Base-by-base conservation (phyloP, 2,329 filamentous ascomycete genomes). In the Cryphonectria nitschkei region DNA sequence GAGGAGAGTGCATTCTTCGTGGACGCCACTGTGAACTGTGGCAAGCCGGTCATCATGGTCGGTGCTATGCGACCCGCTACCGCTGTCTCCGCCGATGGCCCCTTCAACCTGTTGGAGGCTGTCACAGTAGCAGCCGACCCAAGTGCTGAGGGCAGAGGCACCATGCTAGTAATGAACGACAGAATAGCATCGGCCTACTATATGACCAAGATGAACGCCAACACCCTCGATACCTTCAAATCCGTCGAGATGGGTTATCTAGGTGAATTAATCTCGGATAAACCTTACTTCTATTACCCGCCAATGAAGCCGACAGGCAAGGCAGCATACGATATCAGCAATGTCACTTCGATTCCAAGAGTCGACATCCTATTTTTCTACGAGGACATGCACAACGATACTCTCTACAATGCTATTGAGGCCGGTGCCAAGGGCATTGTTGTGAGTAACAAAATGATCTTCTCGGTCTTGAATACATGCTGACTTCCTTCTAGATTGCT, bases 1-100 rank as follows among this genome's bases (percentile, higher is more conserved):
- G 89, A 90, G 75, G 89, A 91, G 77, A 86, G 86, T 0, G 86
- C 88, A 11, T 90, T 90, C 80, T 90, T 90, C 80, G 80, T 91
- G 11, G 86, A 90, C 73, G 79, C 87, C 3, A 88, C 87, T 0
- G 77, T 90, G 46, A 84, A 84, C 74, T 87, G 84, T 60, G 81
- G 82, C 41, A 90, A 90, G 77, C 88, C 89, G 0, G 82, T 91
- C 6, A 83, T 90, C 4, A 76, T 88, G 34, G 88, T 89, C 1
- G 89, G 88, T 6, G 85, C 89, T 26, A 91, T 91, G 89, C 82
- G 89, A 13, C 89, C 89, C 5, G 85, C 88, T 0, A 90, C 88
- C 0, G 88, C 88, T 16, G 82, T 90, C 75, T 87, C 86, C 72
- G 88, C 89, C 22, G 89, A 91, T 72, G 89, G 89, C 0, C 88